phyloP scores from a whole-genome alignment of 345 rosid genomes.

The Clausena lansium region DNA sequence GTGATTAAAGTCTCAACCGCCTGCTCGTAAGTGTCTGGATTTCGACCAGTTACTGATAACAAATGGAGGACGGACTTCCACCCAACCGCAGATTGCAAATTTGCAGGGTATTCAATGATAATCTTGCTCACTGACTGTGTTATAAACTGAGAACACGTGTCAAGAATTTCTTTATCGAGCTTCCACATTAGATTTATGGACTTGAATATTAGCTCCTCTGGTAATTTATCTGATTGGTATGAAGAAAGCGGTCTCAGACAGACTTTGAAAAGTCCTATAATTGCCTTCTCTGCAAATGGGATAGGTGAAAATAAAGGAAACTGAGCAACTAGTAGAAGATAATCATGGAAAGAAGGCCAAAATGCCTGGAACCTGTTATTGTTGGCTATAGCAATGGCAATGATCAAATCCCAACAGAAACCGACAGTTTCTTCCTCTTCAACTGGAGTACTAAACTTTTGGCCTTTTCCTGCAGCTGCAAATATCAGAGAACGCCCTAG shows the following conservation, averaged over 20 bases:
- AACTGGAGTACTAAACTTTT: slow-evolving; percentile 78
- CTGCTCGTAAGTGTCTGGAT: slow-evolving; percentile 65
- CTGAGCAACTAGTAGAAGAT: slow-evolving; percentile 57
- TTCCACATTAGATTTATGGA: slow-evolving; percentile 87
- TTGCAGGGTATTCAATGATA: slow-evolving; percentile 52
- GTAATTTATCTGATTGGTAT: slow-evolving; percentile 38
- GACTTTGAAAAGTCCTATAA: slow-evolving; percentile 58
- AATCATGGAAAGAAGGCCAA: slow-evolving; percentile 76
- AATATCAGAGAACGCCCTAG: slow-evolving; percentile 80
- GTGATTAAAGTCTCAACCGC: slow-evolving; percentile 68
- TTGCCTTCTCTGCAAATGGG: slow-evolving; percentile 79
- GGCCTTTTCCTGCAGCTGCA: slow-evolving; percentile 94
- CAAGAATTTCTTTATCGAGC: slow-evolving; percentile 81
- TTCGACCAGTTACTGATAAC: slow-evolving; percentile 66
- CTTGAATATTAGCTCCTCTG: slow-evolving; percentile 75
- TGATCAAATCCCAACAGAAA: slow-evolving; percentile 82
- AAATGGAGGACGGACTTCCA: slow-evolving; percentile 83
- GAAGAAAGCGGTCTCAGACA: slow-evolving; percentile 59
- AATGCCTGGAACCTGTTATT: slow-evolving; percentile 50
- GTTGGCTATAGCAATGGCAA: slow-evolving; percentile 46
- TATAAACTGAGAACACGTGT: slow-evolving; percentile 59
- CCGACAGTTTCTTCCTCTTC: slow-evolving; percentile 90
- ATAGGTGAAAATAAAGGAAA: slow-evolving; percentile 78
- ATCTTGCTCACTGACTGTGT: slow-evolving; percentile 60
- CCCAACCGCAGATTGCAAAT: slow-evolving; percentile 65